Evolutionary conservation across 2,329 filamentous ascomycete genomes (phyloP), one percentile per base, ranked within the genome.

Genomic region (Myrmaecium sp.): DNA sequence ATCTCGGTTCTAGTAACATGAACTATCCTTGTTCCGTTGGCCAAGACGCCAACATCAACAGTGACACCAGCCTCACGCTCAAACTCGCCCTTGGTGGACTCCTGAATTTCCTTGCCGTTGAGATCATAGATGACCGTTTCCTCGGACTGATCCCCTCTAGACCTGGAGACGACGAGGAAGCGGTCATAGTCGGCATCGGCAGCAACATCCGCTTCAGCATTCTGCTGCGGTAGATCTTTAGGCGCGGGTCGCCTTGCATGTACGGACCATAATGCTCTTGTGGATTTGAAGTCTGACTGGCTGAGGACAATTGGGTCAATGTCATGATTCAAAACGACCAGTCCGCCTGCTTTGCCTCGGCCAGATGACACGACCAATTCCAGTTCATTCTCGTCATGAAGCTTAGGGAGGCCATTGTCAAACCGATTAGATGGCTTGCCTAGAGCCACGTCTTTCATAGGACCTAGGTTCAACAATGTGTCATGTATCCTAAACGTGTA

Each of bases 1-100:
- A 95, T 71, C 43, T 95, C 86, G 2, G 74, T 81, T 36, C 75
- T 78, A 28, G 93, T 62, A 2, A 93, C 75, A 44, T 95, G 89
- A 10, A 95, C 74, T 17, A 95, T 74, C 31, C 82, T 71, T 44
- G 69, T 79, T 33, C 79, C 72, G 27, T 69, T 69, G n/a, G 77
- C 78, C 50, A 98, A 69, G 0, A 76, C 78, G 10, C 80, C 81
- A 11, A 89, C 77, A 38, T 91, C 78, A 24, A 95, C 64, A 0
- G 89, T 94, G 17, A 75, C 69, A 14, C 84, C 89, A 34, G 84
- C 81, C 23, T 81, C 80, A 4, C 78, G 73, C 34, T 98, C 91
- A 45, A 95, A 94, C 42, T 98, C 89, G 1, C 83, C 82, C 20
- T 76, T 81, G 18, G 70, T 69, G 5, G 86, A 63, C 20, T 77